Evolutionary conservation across 164 flowering plant species (phyloP), one percentile per base, ranked within the genome.

Genomic region (Vitis vinifera): DNA sequence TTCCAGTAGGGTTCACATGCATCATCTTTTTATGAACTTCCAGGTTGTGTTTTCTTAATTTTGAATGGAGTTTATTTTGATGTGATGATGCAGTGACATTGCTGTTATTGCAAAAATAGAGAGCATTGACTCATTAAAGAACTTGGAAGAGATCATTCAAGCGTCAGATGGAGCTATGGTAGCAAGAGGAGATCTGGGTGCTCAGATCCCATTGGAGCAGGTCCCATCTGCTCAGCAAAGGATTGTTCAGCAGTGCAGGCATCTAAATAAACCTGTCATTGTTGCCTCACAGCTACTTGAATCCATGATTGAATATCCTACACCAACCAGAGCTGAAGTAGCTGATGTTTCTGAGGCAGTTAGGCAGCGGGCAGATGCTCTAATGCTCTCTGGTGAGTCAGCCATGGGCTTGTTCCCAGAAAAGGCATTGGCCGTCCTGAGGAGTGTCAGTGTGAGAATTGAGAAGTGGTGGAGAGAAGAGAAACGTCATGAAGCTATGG

Each of bases 101-200:
- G 76, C 94, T 51, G 85, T 95, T 12, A 85, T 95, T 78, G 94
- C 97, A 73, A 95, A 93, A 80, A 93, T 93, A 67, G 99, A 95
- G 84, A 95, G 99, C 65, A 83, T 91, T 17, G 99, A 95, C 77
- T 93, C 99, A 15, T 79, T 93, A 70, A 90, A 78, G 78, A 91
- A 93, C 80, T 82, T 95, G 80, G 92, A 93, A 77, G 97, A 91
- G 76, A 93, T 95, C 70, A 87, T 95, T 68, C 80, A 17, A 79
- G 94, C 94, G 73, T 90, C 97, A 56, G 99, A 95, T 77, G 98
- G 99, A 78, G 94, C 95, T 53, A 95, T 95, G 99, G 99, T 95
- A 17, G 99, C 99, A 50, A 84, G 99, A 85, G 99, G 99, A 58
- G 99, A 95, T 71, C 77, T 93, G 51, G 98, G 99, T 72, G 97